Percentiles rank a stretch among this genome's conserved stretches.
Conservation (phyloP, 2,329 filamentous ascomycete species). For the Sclerotiophoma versabilis region DNA sequence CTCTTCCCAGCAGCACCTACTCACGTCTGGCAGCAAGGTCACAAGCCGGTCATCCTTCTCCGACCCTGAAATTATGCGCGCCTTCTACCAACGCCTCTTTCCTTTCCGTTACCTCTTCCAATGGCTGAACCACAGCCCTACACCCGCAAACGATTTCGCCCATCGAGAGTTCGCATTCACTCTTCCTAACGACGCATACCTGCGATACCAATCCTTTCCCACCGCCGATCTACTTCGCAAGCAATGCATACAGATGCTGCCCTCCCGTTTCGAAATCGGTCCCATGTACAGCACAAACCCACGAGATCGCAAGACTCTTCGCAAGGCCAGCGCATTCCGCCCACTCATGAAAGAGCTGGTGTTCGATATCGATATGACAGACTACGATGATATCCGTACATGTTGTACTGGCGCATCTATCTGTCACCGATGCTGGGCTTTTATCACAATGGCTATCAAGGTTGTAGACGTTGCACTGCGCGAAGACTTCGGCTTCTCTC, state of each 20-base stretch:
- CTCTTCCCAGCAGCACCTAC: conserved; percentile 14
- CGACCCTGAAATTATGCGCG: conserved; percentile 85
- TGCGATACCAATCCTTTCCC: conserved; percentile 85
- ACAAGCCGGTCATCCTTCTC: conserved; percentile 58
- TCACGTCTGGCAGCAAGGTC: conserved; percentile 37
- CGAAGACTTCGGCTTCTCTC: conserved; percentile 95
- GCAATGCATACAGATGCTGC: conserved; percentile 86
- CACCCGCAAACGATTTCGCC: conserved; percentile 84
- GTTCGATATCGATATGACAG: conserved; percentile 99
- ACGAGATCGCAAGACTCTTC: conserved; percentile 86
- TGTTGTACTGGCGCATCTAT: conserved; percentile 95
- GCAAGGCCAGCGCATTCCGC: conserved; percentile 81
- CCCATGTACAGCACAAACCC: conserved; percentile 97
- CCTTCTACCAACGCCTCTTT: conserved; percentile 94
- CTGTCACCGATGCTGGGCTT: conserved; percentile 92
- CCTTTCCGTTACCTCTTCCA: conserved; percentile 95
- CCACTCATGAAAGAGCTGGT: conserved; percentile 93
- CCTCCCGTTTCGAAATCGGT: conserved; percentile 95
- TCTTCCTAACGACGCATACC: conserved; percentile 87
- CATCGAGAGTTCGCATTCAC: conserved; percentile 97
- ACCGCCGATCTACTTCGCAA: conserved; percentile 80
- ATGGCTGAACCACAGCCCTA: conserved; percentile 94
- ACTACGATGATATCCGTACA: conserved; percentile 96
- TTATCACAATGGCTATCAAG: conserved; percentile 97
- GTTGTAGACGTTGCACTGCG: conserved; percentile 85